These are phyloP conservation scores for Pilaira anomala DNA, from an alignment of 192 early-diverging fungal species.

Conservation along the genomic window DNA sequence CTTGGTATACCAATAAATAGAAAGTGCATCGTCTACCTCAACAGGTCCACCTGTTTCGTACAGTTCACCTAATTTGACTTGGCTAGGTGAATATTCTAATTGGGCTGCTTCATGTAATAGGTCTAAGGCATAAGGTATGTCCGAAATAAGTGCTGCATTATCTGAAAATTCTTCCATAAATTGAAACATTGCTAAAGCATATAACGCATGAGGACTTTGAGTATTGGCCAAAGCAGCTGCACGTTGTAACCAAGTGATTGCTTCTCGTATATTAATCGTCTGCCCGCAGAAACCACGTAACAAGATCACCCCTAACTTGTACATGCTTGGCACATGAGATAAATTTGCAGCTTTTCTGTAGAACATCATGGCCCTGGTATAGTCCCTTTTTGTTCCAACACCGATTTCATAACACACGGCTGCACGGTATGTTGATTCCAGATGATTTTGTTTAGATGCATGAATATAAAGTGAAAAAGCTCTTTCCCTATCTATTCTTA, in stretches of 20 bases:
- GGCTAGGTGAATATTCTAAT: slow-evolving; percentile 85
- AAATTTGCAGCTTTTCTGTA: slow-evolving; percentile 88
- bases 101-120: slow-evolving; percentile 87
- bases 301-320: slow-evolving; percentile 90
- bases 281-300: slow-evolving; percentile 80
- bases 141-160: slow-evolving; percentile 58
- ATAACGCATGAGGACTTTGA: slow-evolving; percentile 86
- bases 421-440: slow-evolving; percentile 86
- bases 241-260: slow-evolving; percentile 92
- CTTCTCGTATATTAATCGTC: slow-evolving; percentile 75
- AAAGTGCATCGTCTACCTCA: slow-evolving; percentile 77
- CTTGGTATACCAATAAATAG: slow-evolving; percentile 92
- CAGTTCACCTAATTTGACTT: slow-evolving; percentile 84
- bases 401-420: slow-evolving; percentile 97
- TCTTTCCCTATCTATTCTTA: slow-evolving; percentile 78
- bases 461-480: slow-evolving; percentile 90
- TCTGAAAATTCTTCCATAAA: slow-evolving; percentile 42
- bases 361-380: slow-evolving; percentile 78
- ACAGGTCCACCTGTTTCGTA: slow-evolving; percentile 91
- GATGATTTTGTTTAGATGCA: slow-evolving; percentile 88
- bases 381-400: slow-evolving; percentile 82
- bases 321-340: slow-evolving; percentile 92
- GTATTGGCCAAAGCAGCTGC: slow-evolving; percentile 81
- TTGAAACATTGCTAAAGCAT: slow-evolving; percentile 84
- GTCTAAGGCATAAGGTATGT: slow-evolving; percentile 82